Base-by-base conservation (phyloP, 2,329 filamentous ascomycete genomes). In the Aspergillus terreus region DNA sequence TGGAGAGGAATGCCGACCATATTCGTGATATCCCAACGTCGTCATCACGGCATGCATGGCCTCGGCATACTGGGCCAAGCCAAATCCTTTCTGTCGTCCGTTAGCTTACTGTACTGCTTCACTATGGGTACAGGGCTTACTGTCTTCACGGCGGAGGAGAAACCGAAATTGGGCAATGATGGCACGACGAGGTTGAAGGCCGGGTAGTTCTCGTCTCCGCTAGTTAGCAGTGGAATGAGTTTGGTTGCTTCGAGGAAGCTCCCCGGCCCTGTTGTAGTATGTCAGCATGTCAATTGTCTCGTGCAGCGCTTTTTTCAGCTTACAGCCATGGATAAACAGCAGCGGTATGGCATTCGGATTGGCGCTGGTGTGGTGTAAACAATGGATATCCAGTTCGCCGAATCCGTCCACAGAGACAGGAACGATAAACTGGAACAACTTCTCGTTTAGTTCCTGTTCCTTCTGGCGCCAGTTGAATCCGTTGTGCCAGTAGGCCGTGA, bases 41-140 rank as follows among this genome's bases (percentile, higher is more conserved):
- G 80, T 69, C 87, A 91, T 91, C 7, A 90, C 70, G 50, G 82
- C 83, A 65, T 90, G 81, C 57, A 82, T 73, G 0, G 78, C 77
- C 64, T 89, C 82, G 2, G 83, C 83, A 59, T 86, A 85, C 57
- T 86, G 80, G 17, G 74, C 72, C 14, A 82, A 60, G 2, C 75
- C 78, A 53, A 87, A 87, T 0, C 83, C 83, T 50, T 72, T 74
- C 66, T 81, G 75, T 15, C 19, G 2, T 11, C 11, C 14, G 7
- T 19, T 9, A 52, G 42, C 19, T 6, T 12, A 7, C 3, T 15
- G 38, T 21, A 38, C n/a, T 21, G 21, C 12, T 32, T 30, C 10
- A 10, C 3, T 11, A 30, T 30, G 27, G 7, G 27, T 6, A 30
- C 27, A 30, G 27, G 27, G 40, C 43, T 36, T 52, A 68, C 55